These are phyloP conservation scores for Starmerella tilneyi DNA, from an alignment of 805 yeast genomes.

Conservation along the genomic window DNA sequence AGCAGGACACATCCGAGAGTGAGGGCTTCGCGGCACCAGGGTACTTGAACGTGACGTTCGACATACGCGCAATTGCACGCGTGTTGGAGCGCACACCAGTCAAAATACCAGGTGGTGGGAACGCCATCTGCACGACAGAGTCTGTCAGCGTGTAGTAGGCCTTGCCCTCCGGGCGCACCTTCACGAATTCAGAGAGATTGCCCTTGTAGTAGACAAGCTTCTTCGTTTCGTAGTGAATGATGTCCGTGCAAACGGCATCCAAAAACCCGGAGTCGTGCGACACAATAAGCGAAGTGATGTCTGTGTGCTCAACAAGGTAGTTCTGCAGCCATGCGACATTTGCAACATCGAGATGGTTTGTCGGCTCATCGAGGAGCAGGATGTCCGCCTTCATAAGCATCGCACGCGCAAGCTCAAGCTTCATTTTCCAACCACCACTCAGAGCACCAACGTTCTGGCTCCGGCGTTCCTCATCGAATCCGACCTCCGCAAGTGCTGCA, in stretches of 20 bases:
- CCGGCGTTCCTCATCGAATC: conserved; percentile 84
- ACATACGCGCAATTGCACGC: conserved; percentile 82
- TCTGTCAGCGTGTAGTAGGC: conserved; percentile 91
- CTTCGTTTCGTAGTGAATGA: conserved; percentile 91
- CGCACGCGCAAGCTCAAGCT: conserved; percentile 95
- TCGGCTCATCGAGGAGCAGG: conserved; percentile 90
- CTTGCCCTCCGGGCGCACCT: conserved; percentile 90
- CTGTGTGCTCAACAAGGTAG: conserved; percentile 67
- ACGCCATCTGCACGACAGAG: conserved; percentile 87
- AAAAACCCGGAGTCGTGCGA: conserved; percentile 97
- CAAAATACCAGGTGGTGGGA: conserved; percentile 96
- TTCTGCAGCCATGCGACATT: conserved; percentile 93
- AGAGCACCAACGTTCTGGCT: conserved; percentile 85
- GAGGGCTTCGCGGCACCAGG: conserved; percentile 87
- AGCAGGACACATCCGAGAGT: conserved; percentile 65
- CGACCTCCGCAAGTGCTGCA: conserved; percentile 68
- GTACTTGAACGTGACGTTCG: conserved; percentile 74
- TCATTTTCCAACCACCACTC: conserved; percentile 99
- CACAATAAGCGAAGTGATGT: conserved; percentile 88
- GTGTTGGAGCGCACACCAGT: conserved; percentile 96
- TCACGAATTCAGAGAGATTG: conserved; percentile 83
- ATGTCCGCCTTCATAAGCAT: conserved; percentile 97
- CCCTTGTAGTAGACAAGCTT: conserved; percentile 94
- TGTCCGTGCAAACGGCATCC: conserved; percentile 92
- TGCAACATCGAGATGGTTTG: conserved; percentile 90